Evolutionary conservation across 2,329 filamentous ascomycete species (phyloP), one percentile per base, ranked within the genome.

Genomic region (Epichloe brachyelytri): DNA sequence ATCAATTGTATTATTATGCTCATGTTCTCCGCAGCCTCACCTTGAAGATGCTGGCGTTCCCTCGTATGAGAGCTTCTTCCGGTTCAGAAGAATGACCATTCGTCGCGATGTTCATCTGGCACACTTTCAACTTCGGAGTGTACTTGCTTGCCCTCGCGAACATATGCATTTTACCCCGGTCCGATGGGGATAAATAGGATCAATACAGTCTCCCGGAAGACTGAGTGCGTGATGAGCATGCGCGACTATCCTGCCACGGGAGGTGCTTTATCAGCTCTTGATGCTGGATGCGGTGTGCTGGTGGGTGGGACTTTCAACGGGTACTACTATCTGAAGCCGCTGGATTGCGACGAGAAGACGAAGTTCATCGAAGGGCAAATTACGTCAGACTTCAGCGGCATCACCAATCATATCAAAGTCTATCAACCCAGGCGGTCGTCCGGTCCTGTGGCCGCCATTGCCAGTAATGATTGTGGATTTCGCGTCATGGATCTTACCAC

Each of bases 81-180:
- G 72, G 48, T 85, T 83, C 59, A 71, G 71, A 40, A 71, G 68
- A 39, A 80, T 81, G 72, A 70, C 77, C 54, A 68, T 83, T 41
- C 70, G 73, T 44, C 69, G 68, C 19, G 69, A 79, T 48, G 68
- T 80, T 22, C 69, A 73, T 54, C 63, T 84, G 17, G 69, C 78
- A n/a, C 82, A 85, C 63, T 85, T 84, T 54, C 82, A 85, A 60
- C 68, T 85, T 12, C 77, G 82, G 43, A 82, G 82, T 57, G 69
- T 83, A 15, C 65, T 85, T 19, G 78, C 77, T 2, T 76, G 75
- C 58, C 71, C 5, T 78, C 76, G 8, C 70, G 74, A 34, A 75
- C 73, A 6, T 73, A 76, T 41, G 70, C 73, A 8, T 84, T 78
- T 59, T 84, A 83, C 57, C 74, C 79, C 3, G 71, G 72, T 37